Evolutionary conservation across 2,329 filamentous ascomycete species (phyloP).

Genomic region (Epichloe scottii): DNA sequence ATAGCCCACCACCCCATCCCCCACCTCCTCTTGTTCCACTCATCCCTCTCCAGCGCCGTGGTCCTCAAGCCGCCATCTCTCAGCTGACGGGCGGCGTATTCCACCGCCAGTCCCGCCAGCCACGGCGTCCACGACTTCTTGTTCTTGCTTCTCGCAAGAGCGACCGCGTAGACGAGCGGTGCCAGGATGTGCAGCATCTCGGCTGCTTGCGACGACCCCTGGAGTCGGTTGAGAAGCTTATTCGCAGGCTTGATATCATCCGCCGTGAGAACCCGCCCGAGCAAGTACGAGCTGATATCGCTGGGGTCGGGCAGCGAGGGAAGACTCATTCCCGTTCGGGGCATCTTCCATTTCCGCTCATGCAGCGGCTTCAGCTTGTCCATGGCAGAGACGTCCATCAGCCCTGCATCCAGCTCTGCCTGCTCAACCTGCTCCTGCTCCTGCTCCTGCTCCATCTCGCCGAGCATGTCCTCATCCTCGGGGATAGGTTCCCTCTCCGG

Average conservation of each 20-base stretch:
- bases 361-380: conserved; percentile 21
- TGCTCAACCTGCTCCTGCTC: conserved; percentile 24
- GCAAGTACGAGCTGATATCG: conserved; percentile 77
- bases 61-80: conserved; percentile 63
- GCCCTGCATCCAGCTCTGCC: conserved; percentile 24
- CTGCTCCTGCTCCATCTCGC: conserved; percentile 26
- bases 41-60: conserved; percentile 78
- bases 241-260: conserved; percentile 93
- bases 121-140: conserved; percentile 84
- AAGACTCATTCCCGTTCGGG: conserved; percentile 77
- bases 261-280: conserved; percentile 81
- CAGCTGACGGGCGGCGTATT: conserved; percentile 81
- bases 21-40: conserved; percentile 80
- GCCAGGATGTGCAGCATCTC: conserved; percentile 88
- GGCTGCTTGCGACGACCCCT: conserved; percentile 61
- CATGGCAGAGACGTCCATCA: conserved; percentile 23
- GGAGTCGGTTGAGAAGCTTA: conserved; percentile 70
- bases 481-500: conserved; percentile 76
- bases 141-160: conserved; percentile 59
- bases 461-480: conserved; percentile 31
- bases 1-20: conserved; percentile 91
- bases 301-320: conserved; percentile 69
- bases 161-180: conserved; percentile 74
- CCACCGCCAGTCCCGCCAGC: conserved; percentile 73
- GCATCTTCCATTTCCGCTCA: conserved; percentile 72